Evolutionary conservation across 208 protist genomes (phyloP).

Genomic region (Crithidia fasciculata): DNA sequence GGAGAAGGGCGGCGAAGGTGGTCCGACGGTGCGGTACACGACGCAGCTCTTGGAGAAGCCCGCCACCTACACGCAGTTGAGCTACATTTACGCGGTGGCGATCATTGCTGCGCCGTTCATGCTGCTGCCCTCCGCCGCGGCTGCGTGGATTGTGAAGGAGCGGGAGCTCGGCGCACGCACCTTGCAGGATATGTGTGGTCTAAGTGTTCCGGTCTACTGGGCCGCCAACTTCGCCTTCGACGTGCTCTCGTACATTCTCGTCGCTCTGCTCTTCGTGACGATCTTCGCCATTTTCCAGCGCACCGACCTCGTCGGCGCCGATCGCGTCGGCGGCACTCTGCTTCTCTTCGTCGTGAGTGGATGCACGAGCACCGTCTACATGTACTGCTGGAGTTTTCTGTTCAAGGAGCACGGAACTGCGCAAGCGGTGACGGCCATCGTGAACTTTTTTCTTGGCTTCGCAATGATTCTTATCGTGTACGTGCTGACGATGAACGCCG

Average conservation of each 20-base stretch:
- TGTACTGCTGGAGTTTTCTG: constrained; percentile 52
- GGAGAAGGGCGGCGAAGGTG: constrained; percentile 15
- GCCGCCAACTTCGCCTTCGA: constrained; percentile 57
- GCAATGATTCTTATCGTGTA: constrained; percentile 42
- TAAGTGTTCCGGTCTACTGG: constrained; percentile 67
- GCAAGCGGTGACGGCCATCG: constrained; percentile 39
- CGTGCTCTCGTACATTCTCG: constrained; percentile 34
- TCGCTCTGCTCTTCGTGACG: constrained; percentile 26
- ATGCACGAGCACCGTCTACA: constrained; percentile 19
- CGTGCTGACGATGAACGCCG: constrained; percentile 29
- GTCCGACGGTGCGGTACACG: neutral
- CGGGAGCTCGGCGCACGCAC: constrained; percentile 64
- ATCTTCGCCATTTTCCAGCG: constrained; percentile 49
- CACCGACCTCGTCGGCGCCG: constrained; percentile 38
- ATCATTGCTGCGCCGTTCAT: constrained; percentile 66
- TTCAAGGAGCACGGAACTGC: constrained; percentile 58
- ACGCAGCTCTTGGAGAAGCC: neutral
- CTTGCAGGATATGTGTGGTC: constrained; percentile 73
- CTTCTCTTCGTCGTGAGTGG: constrained; percentile 44
- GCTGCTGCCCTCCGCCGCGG: constrained; percentile 51
- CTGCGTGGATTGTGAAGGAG: constrained; percentile 79
- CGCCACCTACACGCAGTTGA: neutral
- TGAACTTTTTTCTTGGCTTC: constrained; percentile 53
- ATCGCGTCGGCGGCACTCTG: constrained; percentile 26
- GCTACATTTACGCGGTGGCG: constrained; percentile 19